Evolutionary conservation across 371 early-diverging fungal species (phyloP), one percentile per base, ranked within the genome.

Genomic region (Quaeritorhiza haematococci): DNA sequence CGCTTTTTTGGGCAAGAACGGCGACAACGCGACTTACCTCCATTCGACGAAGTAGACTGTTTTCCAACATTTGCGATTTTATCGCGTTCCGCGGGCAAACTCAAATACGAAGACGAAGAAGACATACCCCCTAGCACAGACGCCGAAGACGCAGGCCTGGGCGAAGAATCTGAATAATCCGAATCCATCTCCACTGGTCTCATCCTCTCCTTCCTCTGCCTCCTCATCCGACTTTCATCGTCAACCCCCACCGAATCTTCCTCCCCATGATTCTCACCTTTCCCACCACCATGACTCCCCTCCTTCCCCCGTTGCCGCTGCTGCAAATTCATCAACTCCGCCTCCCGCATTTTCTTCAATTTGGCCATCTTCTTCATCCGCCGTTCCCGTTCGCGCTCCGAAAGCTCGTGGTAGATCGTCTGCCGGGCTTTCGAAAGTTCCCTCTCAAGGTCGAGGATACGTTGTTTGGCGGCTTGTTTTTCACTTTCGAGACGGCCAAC

Each of bases 381-480:
- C 60, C 54, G 8, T 54, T 24, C 19, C 54, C 54, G 23, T 32
- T 55, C 41, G 42, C 6, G 42, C 6, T 17, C 84, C 83, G 66
- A 84, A 96, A n/a, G 82, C 62, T 33, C 86, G 72, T 15, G 70
- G 54, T 7, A 82, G 79, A 3, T 80, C 83, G 52, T 69, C 81
- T 0, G 50, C 10, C 57, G 49, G 0, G 69, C 63, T 15, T 26
- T 43, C 0, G 23, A 35, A 28, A 78, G 58, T 44, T 78, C 75
- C 10, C 30, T n/a, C 50, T 78, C 72, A 3, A 78, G 56, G 15
- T 59, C 61, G 1, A 41, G 5, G 27, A 78, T 74, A n/a, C 49
- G 46, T 4, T 59, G 46, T 43, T 64, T 68, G 1, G 78, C 71
- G 24, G 55, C 29, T 26, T 45, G 51, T 33, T 71, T 72, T 41